Evolutionary conservation across 208 protist genomes (phyloP).

Genomic region (Angomonas deanei): DNA sequence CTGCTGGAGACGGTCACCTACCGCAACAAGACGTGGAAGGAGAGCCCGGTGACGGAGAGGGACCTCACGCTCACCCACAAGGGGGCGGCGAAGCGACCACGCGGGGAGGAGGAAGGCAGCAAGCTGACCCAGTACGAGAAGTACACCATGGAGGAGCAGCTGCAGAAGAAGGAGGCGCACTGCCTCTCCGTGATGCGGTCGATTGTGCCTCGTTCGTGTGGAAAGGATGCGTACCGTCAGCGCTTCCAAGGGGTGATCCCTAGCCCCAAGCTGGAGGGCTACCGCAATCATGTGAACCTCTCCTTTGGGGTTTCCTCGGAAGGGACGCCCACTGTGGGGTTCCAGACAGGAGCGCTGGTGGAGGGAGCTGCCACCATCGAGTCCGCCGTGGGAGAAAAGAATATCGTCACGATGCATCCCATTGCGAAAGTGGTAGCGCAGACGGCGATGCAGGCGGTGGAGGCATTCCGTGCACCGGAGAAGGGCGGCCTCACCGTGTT

Average conservation of each 20-base stretch:
- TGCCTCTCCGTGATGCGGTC: constrained; percentile 55
- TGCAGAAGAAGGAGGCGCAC: constrained; percentile 63
- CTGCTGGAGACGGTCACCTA: constrained; percentile 39
- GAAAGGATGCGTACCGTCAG: constrained; percentile 22
- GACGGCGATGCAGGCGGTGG: constrained; percentile 39
- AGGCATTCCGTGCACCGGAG: constrained; percentile 22
- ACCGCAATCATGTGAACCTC: constrained; percentile 92
- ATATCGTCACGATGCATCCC: constrained; percentile 61
- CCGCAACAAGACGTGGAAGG: constrained; percentile 54
- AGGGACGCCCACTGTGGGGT: constrained; percentile 55
- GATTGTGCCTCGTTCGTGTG: constrained; percentile 32
- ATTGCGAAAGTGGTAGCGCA: constrained; percentile 47
- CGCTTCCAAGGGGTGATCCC: constrained; percentile 60
- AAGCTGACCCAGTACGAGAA: constrained; percentile 75
- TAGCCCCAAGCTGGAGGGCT: constrained; percentile 68
- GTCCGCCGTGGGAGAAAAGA: constrained; percentile 34
- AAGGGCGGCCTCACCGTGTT: constrained; percentile 46
- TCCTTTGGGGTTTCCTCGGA: constrained; percentile 67
- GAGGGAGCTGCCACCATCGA: constrained; percentile 64
- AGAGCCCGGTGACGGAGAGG: constrained; percentile 37
- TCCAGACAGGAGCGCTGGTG: constrained; percentile 65
- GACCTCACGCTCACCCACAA: constrained; percentile 80
- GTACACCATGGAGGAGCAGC: constrained; percentile 66
- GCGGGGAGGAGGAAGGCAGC: constrained; percentile 22
- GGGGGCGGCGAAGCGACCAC: constrained; percentile 47